Base-by-base conservation (phyloP, 2,329 filamentous ascomycete genomes). In the Monosporascus sp. region DNA sequence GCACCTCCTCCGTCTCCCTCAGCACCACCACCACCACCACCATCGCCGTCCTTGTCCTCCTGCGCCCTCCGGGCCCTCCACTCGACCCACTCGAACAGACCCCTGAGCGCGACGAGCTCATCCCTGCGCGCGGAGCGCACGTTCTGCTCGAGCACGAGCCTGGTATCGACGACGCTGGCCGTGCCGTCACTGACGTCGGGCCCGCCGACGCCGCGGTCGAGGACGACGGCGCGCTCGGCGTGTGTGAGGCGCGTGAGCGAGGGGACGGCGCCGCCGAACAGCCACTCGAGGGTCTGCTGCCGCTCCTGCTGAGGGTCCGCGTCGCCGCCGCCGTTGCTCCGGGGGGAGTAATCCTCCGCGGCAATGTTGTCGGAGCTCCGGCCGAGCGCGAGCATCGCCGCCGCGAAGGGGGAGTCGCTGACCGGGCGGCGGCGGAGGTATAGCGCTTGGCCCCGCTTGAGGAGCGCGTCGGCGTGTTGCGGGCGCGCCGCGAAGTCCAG, bases 371-470 rank as follows among this genome's bases (percentile, higher is more conserved):
- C 31, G 2, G 54, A 34, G 2, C 61, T 45, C 9, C 62, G 69
- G 52, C 88, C 89, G 27, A 95, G 77, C 0, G 89, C 88, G 3
- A 85, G 80, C 15, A 96, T 77, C 0, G 90, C 90, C 0, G 88
- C 85, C 5, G 82, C 78, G 67, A 96, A 96, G 8, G 82, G 79
- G 7, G 78, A 80, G 59, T 89, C 86, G 58, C 83, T 81, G 41
- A 84, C 78, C 15, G 86, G 81, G 51, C 90, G 83, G 17, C 88
- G 79, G 18, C 88, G 82, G 5, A 96, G 83, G 62, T 85, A 85
- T 42, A 97, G 74, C 1, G 83, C 88, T 61, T 95, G 90, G 25
- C 85, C 85, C 20, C 77, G 75, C 11, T 73, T 74, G 72, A 46
- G 42, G 24, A 96, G 90, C 3, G 84, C 81, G 1, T 78, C 70